phyloP scores from a whole-genome alignment of 2,329 filamentous ascomycete genomes.

The Dryadomyces quercus-mongolicae region DNA sequence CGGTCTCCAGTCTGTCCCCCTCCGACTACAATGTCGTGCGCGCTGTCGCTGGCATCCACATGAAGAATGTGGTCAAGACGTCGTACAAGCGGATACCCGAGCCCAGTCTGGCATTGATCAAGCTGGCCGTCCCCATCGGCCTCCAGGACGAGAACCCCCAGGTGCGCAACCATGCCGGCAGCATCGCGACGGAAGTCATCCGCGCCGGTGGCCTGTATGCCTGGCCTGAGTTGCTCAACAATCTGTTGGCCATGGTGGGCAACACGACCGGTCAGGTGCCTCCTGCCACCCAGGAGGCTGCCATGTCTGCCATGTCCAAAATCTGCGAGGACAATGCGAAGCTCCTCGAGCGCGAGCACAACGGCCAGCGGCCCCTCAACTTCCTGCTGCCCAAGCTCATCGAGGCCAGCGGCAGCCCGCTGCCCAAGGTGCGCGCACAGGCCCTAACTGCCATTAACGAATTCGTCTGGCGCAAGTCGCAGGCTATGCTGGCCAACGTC shows the following conservation, averaged over 20 bases:
- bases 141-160: constrained; percentile 72
- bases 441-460: constrained; percentile 81
- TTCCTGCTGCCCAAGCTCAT: constrained; percentile 86
- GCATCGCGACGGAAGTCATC: constrained; percentile 87
- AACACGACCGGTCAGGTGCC: constrained; percentile 59
- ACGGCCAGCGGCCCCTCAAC: constrained; percentile 76
- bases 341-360: constrained; percentile 74
- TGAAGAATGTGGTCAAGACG: constrained; percentile 83
- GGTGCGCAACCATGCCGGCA: constrained; percentile 82
- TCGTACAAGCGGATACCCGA: constrained; percentile 67
- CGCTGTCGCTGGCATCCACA: constrained; percentile 79
- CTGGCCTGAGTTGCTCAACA: constrained; percentile 83
- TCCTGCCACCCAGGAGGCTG: constrained; percentile 72
- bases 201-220: constrained; percentile 71
- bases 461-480: constrained; percentile 75
- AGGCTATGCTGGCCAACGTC: constrained; percentile 68
- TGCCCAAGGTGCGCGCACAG: constrained; percentile 65
- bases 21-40: constrained; percentile 64
- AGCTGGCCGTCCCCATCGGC: constrained; percentile 62
- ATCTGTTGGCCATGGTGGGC: constrained; percentile 65
- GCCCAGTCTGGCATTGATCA: constrained; percentile 62
- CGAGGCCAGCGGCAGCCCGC: constrained; percentile 66
- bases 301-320: constrained; percentile 85
- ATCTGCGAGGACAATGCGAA: constrained; percentile 95
- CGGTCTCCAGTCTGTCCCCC: constrained; percentile 44